phyloP scores from a whole-genome alignment of 2,329 filamentous ascomycete species.

The Chaetomiaceae sp. region DNA sequence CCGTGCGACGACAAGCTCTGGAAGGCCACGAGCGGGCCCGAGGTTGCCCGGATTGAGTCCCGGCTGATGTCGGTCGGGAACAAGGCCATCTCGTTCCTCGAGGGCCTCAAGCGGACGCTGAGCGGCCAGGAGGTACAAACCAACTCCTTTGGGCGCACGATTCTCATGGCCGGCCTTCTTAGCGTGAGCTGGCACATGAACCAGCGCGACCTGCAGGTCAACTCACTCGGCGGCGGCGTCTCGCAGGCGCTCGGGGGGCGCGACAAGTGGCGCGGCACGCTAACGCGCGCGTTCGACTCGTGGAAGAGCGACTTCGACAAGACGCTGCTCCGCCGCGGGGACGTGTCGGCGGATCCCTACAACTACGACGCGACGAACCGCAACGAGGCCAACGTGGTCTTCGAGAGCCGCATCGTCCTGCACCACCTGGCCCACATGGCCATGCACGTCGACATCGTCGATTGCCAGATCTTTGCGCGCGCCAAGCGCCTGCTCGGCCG shows the following conservation, averaged over 20 bases:
- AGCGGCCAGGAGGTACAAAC: slow-evolving; percentile 81
- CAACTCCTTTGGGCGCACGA: slow-evolving; percentile 86
- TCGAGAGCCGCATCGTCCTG: slow-evolving; percentile 81
- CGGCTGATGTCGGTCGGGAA: slow-evolving; percentile 74
- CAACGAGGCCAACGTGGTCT: slow-evolving; percentile 59
- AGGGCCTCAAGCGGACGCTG: slow-evolving; percentile 82
- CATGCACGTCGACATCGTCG: slow-evolving; percentile 95
- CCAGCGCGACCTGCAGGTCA: slow-evolving; percentile 88
- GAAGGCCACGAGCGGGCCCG: slow-evolving; percentile 80
- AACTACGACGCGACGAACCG: slow-evolving; percentile 52
- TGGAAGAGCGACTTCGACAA: slow-evolving; percentile 93
- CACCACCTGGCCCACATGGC: slow-evolving; percentile 96
- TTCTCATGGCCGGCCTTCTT: slow-evolving; percentile 87
- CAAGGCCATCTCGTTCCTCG: slow-evolving; percentile 80
- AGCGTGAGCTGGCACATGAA: slow-evolving; percentile 98
- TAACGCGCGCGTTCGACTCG: slow-evolving; percentile 84
- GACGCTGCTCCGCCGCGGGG: slow-evolving; percentile 56
- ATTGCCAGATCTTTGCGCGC: slow-evolving; percentile 91
- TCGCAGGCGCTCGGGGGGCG: slow-evolving; percentile 74
- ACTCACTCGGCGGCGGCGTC: slow-evolving; percentile 67
- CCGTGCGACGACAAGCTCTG: slow-evolving; percentile 91
- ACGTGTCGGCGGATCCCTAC: slow-evolving; percentile 48
- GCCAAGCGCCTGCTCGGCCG: slow-evolving; percentile 80
- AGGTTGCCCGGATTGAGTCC: slow-evolving; percentile 78
- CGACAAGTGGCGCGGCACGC: slow-evolving; percentile 81